Evolutionary conservation across 2,329 filamentous ascomycete species (phyloP), one percentile per base, ranked within the genome.

Genomic region (Penicillium glabrum): DNA sequence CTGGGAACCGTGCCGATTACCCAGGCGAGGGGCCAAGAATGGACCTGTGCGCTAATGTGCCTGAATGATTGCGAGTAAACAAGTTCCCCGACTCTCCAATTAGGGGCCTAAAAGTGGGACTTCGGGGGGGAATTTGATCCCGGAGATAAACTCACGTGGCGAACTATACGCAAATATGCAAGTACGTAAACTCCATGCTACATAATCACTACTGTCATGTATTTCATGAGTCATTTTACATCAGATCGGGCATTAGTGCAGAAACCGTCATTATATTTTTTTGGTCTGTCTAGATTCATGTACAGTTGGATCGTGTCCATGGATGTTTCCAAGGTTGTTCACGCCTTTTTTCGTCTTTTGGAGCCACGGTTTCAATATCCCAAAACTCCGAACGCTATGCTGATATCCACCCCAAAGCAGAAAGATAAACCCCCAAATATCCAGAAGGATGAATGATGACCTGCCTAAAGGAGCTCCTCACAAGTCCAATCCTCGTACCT

Each of bases 401-500:
- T 66, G 65, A 43, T 61, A 66, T 57, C 61, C 60, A 67, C 60
- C 58, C 64, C 62, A 58, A 60, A 62, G 56, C 61, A 59, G 52
- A 59, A 54, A 61, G 59, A 62, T 48, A 59, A 51, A 52, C 59
- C 51, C 61, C 62, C 61, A 53, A 51, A 57, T 48, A 53, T 57
- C 60, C 46, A 58, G 60, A 58, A 63, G 60, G 64, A 51, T 3
- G 39, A 21, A 23, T 43, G 19, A 31, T 52, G 35, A 46, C 29
- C 27, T 43, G 21, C 14, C 72, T 77, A 83, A 54, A 96, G 83
- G 63, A 98, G 82, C 78, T 99, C 95, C 79, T 98, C 95, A 78
- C 93, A 97, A 35, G 93, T 96, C 95, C 95, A 99, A 76, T 99
- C 95, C 83, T 99, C 95, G 77, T 98, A 98, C 80, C 90, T 93